Base-by-base conservation (phyloP, 352 stramenopile species). In the Globisporangium yorkense region DNA sequence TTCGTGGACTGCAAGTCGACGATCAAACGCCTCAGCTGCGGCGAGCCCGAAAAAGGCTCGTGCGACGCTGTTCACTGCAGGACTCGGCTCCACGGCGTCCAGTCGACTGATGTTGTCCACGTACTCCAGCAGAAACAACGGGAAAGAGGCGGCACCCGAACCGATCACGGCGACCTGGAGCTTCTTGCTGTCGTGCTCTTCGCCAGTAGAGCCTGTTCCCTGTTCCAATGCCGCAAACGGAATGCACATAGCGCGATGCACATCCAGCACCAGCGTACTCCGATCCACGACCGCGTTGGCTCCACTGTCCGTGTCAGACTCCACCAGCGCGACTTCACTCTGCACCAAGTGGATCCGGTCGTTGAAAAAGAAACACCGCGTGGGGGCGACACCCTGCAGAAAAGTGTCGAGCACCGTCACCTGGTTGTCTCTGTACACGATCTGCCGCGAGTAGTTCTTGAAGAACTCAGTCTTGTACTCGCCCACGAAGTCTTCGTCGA, bases 341-440 rank as follows among this genome's bases (percentile, higher is more conserved):
- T 93, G 83, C 10, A 80, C 75, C 52, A 93, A 66, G 43, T 89
- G 75, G 40, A 87, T 61, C 7, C 83, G 75, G 47, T 91, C 68
- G 21, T 80, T 88, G 59, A 91, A 93, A 51, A 91, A 71, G 33
- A 90, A 87, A 33, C 71, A 87, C 24, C 83, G 74, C 37, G 79
- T 78, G 3, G 72, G 66, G 15, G 56, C 20, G 13, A 54, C 43
- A 1, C 49, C 67, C 0, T 80, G 64, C 29, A 89, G 56, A 39
- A 72, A 77, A 10, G 58, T 88, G 51, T 93, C 83, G 18, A 91
- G 37, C 15, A 93, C 80, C 0, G 74, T 83, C 29, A 91, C 67
- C 3, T 73, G n/a, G 7, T 74, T 66, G 54, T 89, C 72, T 33
- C 58, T 65, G 52, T 74, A 73, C 10, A 93, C 67, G 33, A 91